Evolutionary conservation across 805 yeast species (phyloP).

Genomic region (Candida endomychidarum): DNA sequence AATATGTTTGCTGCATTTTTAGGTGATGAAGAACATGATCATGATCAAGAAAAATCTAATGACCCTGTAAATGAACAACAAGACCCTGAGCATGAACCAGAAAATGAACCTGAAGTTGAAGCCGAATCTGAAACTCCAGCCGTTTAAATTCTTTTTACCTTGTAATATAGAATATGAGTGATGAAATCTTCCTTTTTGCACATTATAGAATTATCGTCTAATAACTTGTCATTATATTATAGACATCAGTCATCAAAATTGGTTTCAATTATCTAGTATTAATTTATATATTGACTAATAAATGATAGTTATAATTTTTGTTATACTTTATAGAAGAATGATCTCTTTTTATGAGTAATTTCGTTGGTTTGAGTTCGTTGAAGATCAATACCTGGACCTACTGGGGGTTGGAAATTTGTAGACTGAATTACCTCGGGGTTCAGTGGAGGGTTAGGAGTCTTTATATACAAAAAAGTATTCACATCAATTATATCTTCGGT

Average conservation of each 20-base stretch:
- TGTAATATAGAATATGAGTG: constrained; percentile 4
- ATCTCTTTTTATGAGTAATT: constrained; percentile 1
- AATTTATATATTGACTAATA: constrained; percentile 4
- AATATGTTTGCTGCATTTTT: constrained; percentile 63
- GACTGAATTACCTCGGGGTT: no score
- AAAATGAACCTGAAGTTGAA: neutral
- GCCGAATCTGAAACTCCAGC: no score
- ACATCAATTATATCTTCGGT: neutral
- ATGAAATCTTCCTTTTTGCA: constrained; percentile 3
- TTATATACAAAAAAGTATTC: constrained; percentile 1
- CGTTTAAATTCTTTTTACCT: neutral
- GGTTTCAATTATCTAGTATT: constrained; percentile 1
- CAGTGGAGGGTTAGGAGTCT: no score
- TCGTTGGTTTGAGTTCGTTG: no score
- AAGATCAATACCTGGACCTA: no score
- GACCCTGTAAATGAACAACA: no score
- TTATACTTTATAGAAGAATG: neutral
- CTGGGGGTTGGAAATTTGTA: no score
- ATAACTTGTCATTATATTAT: neutral
- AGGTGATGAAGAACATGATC: constrained; percentile 33
- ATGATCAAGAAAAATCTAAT: constrained; percentile 27
- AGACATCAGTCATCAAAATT: neutral
- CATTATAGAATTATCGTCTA: constrained; percentile 1
- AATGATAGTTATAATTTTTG: constrained; percentile 4
- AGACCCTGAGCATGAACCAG: neutral